Evolutionary conservation across 352 stramenopile genomes (phyloP), one percentile per base, ranked within the genome.

Genomic region (Aphanomyces stellatus): DNA sequence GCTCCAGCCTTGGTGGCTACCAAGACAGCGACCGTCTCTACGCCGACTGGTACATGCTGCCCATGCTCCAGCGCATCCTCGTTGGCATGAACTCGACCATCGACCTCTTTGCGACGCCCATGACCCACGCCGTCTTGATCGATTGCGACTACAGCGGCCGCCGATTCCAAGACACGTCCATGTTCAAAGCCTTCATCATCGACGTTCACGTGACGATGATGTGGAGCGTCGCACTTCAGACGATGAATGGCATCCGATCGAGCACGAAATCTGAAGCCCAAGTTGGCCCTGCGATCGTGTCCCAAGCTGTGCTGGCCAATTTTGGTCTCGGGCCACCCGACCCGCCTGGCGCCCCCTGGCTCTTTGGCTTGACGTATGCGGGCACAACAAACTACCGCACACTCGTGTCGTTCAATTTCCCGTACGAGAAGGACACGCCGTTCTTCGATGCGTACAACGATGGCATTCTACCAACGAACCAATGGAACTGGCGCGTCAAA

Each of bases 71-170:
- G 35, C 57, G 57, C 43, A 51, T 65, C 10, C 57, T 65, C 2
- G 28, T 40, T 37, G 34, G 57, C 15, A 25, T 56, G 25, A 30
- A 24, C 19, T 34, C 28, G 28, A 13, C 57, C 15, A 65, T 65
- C 43, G 22, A 65, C 35, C 34, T 65, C 28, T 15, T 1, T 33
- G 34, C 31, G 28, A 28, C 57, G 19, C 55, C 35, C 13, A n/a
- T 48, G 35, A 65, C 57, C 10, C 57, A 65, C 4, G 57, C 30
- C 7, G 34, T 65, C 25, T 33, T 55, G 31, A 33, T 53, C 31
- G 57, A 65, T 34, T 65, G 57, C 43, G 57, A 55, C 43, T 65
- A 65, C 43, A 40, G 19, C 27, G 57, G 57, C 13, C 34, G 57
- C 8, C 15, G 7, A 15, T 65, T 42, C 40, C 57, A 65, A 41